Evolutionary conservation across 441 rosid species (phyloP), one percentile per base, ranked within the genome.

Genomic region (Erodium moschatum): DNA sequence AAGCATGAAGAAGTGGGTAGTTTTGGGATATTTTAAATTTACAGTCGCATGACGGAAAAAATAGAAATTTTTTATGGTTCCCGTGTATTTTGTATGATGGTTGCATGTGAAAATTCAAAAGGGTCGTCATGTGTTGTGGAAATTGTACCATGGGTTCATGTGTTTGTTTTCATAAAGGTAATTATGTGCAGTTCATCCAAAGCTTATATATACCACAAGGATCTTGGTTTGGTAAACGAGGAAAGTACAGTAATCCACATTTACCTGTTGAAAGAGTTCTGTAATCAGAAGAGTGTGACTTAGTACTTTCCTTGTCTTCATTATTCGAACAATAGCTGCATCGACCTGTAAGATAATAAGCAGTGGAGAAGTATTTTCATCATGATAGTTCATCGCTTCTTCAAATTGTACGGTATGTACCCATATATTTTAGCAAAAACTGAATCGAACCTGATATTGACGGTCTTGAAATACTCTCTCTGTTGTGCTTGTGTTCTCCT

Each of bases 391-490:
- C 70, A 18, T 56, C 62, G 27, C 35, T n/a, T 16, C 24, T 56
- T 20, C 1, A 42, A 42, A 42, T 9, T 11, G 12, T 42, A 42
- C 13, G 2, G 13, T 42, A 38, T 38, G 44, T 38, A 24, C 27
- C 27, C 27, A 24, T 24, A 24, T 24, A 24, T 24, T 24, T 24
- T 24, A 24, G 27, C 27, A 24, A 24, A 24, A 67, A 16, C 38
- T 13, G 2, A 54, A 50, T 24, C 9, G 5, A 79, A 94, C 99
- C 99, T 95, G 99, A 81, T 92, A 95, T 75, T 95, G 99, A 46
- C 99, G 93, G 79, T 95, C 98, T 74, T 91, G 98, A 79, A 95
- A 95, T 67, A 95, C 99, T 85, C 98, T 86, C 74, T 95, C 96
- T 0, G 99, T 92, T 44, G 99, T 95, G 79, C 97, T 90, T 50